Conservation (phyloP, 1,139 yeast species). For the Scheffersomyces titani region DNA sequence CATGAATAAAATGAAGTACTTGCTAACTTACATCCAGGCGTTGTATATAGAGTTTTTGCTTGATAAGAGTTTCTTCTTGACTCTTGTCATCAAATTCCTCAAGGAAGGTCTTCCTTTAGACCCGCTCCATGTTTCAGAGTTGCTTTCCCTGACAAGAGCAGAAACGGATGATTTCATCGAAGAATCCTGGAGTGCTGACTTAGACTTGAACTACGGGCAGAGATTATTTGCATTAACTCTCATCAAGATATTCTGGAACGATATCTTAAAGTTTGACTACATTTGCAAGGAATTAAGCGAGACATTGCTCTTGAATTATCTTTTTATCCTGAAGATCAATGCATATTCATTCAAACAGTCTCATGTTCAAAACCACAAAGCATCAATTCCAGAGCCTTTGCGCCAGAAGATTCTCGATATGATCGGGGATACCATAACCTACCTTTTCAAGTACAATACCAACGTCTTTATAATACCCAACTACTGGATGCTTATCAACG, state of each 20-base stretch:
- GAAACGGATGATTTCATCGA: slow-evolving; percentile 12
- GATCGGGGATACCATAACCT: slow-evolving; percentile 38
- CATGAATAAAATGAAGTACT: slow-evolving; percentile 57
- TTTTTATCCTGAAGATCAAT: slow-evolving; percentile 30
- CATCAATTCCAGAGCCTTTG: slow-evolving; percentile 12
- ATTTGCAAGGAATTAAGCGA: slow-evolving; percentile 64
- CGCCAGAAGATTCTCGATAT: slow-evolving; percentile 23
- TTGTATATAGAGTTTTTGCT: slow-evolving; percentile 69
- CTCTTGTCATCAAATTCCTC: slow-evolving; percentile 61
- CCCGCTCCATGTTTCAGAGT: slow-evolving; percentile 20
- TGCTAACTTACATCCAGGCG: slow-evolving; percentile 59
- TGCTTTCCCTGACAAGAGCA: slow-evolving; percentile 11
- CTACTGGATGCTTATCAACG: slow-evolving; percentile 65
- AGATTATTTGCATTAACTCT: slow-evolving; percentile 51
- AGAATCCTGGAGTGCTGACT: slow-evolving; percentile 9
- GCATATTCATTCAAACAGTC: slow-evolving; percentile 2
- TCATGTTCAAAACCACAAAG: slow-evolving; percentile 1
- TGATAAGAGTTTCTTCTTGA: slow-evolving; percentile 60
- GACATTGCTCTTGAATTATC: slow-evolving; percentile 44
- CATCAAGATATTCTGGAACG: slow-evolving; percentile 71
- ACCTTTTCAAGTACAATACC: slow-evolving; percentile 58
- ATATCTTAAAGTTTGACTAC: slow-evolving; percentile 53
- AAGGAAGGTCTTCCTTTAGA: slow-evolving; percentile 53
- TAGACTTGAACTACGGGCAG: slow-evolving; percentile 39
- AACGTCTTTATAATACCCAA: slow-evolving; percentile 80